Evolutionary conservation across 1,139 yeast species (phyloP), one percentile per base, ranked within the genome.

Genomic region (Geotrichum europaeum): DNA sequence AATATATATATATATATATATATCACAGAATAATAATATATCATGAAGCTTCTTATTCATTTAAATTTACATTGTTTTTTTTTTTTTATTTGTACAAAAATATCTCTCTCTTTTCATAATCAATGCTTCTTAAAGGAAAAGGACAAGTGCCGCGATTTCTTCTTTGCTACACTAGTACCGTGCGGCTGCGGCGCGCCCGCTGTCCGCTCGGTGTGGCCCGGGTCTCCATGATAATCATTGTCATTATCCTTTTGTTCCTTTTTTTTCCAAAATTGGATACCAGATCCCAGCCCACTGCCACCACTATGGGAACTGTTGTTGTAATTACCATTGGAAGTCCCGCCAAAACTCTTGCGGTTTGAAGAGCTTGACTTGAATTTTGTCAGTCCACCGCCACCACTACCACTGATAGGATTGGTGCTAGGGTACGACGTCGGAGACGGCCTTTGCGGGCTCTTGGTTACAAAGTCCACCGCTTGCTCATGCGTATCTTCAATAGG

Each of bases 71-170:
- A 4, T 40, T 40, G 2, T 5, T 36, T 36, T 13, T 9, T 3
- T 36, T 36, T n/a, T 12, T 18, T 12, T 40, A 9, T 40, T n/a
- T n/a, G 9, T 7, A 40, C 20, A 40, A 15, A 25, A 6, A 13
- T 7, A 7, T 28, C 10, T 5, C 10, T 9, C 10, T 28, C 32
- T 7, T 28, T 20, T 3, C 7, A 34, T 13, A 20, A 9, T 50
- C 49, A 56, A 51, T 58, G 36, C 50, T 57, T 57, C 25, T 58
- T 60, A n/a, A 60, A 58, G 47, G 53, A 43, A 51, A 60, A 60
- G 4, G 59, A 55, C 30, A 57, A 53, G 28, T 54, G 63, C 18
- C 60, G 49, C 3, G 59, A 51, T 32, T 60, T 60, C 49, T 55
- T 58, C 49, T 58, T 58, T 22, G 49, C 47, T 53, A 25, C 30